Evolutionary conservation across 2,329 filamentous ascomycete species (phyloP), one percentile per base, ranked within the genome.

Genomic region (Amauroascus verrucosus): DNA sequence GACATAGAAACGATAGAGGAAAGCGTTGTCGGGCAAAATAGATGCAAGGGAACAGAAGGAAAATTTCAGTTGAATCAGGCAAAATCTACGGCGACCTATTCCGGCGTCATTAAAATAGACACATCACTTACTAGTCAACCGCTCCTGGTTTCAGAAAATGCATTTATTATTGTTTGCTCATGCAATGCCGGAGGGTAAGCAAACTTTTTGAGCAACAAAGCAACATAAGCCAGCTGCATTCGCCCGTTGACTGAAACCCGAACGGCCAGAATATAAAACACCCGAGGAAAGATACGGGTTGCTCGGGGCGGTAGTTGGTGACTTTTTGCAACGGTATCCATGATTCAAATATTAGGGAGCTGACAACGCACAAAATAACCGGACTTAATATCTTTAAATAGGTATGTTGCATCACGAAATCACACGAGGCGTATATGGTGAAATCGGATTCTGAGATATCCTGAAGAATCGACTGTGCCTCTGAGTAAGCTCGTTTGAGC

Each of bases 111-210:
- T 30, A 24, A 28, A 30, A 45, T 14, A n/a, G n/a, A n/a, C n/a
- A n/a, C 24, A 40, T 40, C 37, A 40, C 18, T 40, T 9, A 22
- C 40, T 5, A 14, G 1, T 45, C 7, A 45, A 16, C 16, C 11
- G 5, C 24, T 45, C 3, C 20, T 32, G 13, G n/a, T 18, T 18
- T 9, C 2, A 1, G 3, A 13, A 14, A 35, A n/a, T 48, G 18
- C 32, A 35, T 35, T 1, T 33, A 8, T 7, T 35, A 22, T 48
- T 48, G 46, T 38, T 48, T 48, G 46, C 13, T n/a, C 37, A 26
- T 48, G 45, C 45, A 48, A 16, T 48, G 46, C 18, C 18, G 9
- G 22, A 18, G 33, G n/a, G 18, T 7, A 48, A 48, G 46, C 46
- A 48, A 48, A 48, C 46, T 28, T 28, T n/a, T 14, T 22, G 11